phyloP scores from a whole-genome alignment of 768 basidiomycete species.

The Suillus weaverae region DNA sequence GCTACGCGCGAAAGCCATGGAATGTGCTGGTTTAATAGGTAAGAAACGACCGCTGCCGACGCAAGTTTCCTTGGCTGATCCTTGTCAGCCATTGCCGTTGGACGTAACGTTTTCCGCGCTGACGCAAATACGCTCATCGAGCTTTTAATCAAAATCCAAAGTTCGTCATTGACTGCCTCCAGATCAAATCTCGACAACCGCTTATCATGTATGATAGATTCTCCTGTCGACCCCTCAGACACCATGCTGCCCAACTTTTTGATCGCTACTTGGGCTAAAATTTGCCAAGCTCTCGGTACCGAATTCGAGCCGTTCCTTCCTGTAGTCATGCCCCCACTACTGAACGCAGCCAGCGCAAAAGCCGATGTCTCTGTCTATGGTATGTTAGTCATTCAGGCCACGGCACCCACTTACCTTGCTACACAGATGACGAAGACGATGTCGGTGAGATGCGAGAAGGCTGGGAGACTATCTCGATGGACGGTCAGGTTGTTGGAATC shows the following conservation, averaged over 20 bases:
- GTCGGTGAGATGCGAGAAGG: conserved; percentile 62
- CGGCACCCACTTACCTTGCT: conserved; percentile 2
- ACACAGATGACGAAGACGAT: conserved; percentile 56
- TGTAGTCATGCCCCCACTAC: conserved; percentile 77
- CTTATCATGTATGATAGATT: conserved; percentile 41
- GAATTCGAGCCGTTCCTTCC: conserved; percentile 88
- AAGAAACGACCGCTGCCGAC: background rate
- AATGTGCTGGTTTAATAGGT: conserved; percentile 88
- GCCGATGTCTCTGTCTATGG: conserved; percentile 76
- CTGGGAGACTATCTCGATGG: conserved; percentile 77
- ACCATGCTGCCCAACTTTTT: conserved; percentile 73
- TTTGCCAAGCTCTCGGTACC: conserved; percentile 80
- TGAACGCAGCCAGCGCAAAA: conserved; percentile 76
- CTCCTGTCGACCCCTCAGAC: conserved; percentile 67
- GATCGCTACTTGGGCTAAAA: conserved; percentile 86
- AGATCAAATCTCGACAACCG: background rate
- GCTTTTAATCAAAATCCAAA: conserved; percentile 74
- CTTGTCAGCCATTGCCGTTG: conserved; percentile 77
- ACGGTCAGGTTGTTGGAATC: conserved; percentile 75
- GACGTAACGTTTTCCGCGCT: conserved; percentile 72
- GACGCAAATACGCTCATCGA: conserved; percentile 75
- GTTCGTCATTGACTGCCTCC: conserved; percentile 37
- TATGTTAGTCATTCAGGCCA: conserved; percentile 28
- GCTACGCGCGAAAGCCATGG: conserved; percentile 83
- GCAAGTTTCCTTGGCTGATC: background rate